Base-by-base conservation (phyloP, 805 yeast genomes). In the Nakazawaea siamensis region DNA sequence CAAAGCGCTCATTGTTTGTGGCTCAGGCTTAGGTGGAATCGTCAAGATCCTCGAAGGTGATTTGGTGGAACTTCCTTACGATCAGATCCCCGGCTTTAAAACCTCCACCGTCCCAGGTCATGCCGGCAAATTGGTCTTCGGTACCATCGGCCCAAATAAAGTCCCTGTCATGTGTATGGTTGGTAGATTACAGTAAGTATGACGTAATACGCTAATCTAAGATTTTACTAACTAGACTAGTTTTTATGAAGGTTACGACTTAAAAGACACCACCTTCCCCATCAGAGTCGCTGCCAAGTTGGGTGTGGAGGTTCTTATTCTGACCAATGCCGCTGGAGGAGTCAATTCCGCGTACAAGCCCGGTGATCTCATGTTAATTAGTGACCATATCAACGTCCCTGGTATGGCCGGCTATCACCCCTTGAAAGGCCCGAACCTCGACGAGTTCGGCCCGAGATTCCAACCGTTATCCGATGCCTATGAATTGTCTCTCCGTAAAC, bases 311-410 rank as follows among this genome's bases (percentile, higher is more conserved):
- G 64, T 67, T 3, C 63, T 90, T 28, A 63, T 90, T 17, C 94
- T 80, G 8, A 90, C 97, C n/a, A 90, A 90, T 57, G 98, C 98
- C 1, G 94, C 96, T 2, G 98, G 97, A 30, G 97, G 96, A 1
- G 56, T 82, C 30, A 81, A 86, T 48, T 58, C 72, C 2, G 51
- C 48, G 4, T 88, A 58, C 55, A 66, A 67, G 35, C 83, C 90
- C 2, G 96, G 97, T 21, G 97, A 92, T 50, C 62, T 90, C 44
- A 90, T 92, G 97, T 68, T 92, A 31, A 73, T 90, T 43, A 70
- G 70, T 44, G 98, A 88, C 54, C 98, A 90, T 55, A 70, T 90
- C 48, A 87, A 88, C 54, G 51, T 90, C 35, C 95, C 97, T 0
- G 97, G 98, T 1, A 64, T 90, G 40, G 76, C 90, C 5, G 98